These are phyloP conservation scores for Annulohypoxylon truncatum DNA, from an alignment of 2,329 filamentous ascomycete species.

Conservation along the genomic window DNA sequence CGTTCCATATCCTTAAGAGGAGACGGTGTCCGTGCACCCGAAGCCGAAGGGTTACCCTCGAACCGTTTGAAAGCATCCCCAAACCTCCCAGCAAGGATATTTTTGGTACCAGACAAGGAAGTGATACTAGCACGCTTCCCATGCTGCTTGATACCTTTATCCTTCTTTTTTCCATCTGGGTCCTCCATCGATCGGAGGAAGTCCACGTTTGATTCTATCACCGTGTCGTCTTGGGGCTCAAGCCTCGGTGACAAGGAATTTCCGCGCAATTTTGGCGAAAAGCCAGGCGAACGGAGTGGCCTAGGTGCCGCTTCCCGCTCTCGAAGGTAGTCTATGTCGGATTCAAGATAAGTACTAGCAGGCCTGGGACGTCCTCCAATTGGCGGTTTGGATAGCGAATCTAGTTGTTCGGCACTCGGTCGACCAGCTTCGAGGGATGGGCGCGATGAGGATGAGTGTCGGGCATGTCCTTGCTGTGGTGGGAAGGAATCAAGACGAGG, in stretches of 20 bases:
- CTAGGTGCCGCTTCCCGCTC: constrained; percentile 74
- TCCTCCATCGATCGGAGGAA: constrained; percentile 83
- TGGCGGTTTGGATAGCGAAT: constrained; percentile 69
- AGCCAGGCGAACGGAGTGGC: constrained; percentile 53
- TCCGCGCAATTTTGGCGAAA: constrained; percentile 52
- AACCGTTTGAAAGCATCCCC: constrained; percentile 95
- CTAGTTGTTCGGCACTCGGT: constrained; percentile 72
- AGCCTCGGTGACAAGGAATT: constrained; percentile 57
- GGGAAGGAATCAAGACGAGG: constrained; percentile 52
- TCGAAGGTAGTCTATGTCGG: constrained; percentile 83
- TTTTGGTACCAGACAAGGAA: constrained; percentile 79
- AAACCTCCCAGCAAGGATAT: constrained; percentile 86
- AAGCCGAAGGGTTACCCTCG: constrained; percentile 65
- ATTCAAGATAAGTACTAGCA: constrained; percentile 83
- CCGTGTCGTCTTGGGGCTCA: constrained; percentile 67
- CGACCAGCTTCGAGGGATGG: constrained; percentile 78
- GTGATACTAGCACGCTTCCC: constrained; percentile 80
- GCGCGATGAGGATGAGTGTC: constrained; percentile 63
- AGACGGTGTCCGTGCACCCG: constrained; percentile 59
- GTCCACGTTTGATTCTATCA: constrained; percentile 83
- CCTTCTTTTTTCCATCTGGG: constrained; percentile 67
- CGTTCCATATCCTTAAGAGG: constrained; percentile 61
- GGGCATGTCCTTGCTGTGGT: constrained; percentile 51
- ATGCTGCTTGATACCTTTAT: constrained; percentile 63
- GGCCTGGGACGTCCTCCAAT: constrained; percentile 71